Conservation (phyloP, 2,329 filamentous ascomycete species). For the Mollisia scopiformis region DNA sequence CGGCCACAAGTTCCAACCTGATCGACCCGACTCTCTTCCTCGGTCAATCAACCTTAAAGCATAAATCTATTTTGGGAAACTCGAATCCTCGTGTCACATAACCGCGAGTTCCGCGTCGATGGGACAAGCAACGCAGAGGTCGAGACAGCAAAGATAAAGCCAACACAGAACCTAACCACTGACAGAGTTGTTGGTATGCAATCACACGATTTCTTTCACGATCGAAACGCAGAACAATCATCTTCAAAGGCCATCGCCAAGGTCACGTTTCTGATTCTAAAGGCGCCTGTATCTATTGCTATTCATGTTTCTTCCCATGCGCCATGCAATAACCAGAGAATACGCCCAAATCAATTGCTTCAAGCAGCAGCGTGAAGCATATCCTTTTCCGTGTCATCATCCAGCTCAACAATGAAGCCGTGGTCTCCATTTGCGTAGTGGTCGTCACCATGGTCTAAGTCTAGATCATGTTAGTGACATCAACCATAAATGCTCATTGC, state of each 20-base stretch:
- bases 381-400: not conserved
- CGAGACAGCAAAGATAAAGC: not conserved
- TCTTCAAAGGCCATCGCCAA: not conserved
- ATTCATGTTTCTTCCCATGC: not conserved
- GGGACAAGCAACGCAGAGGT: not conserved
- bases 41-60: conserved; percentile 6
- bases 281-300: not conserved
- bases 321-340: not conserved
- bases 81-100: not conserved
- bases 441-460: conserved; percentile 9
- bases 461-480: conserved; percentile 10
- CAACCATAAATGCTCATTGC: not conserved
- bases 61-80: not conserved
- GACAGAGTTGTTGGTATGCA: not conserved
- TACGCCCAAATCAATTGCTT: not conserved
- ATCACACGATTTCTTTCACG: not conserved
- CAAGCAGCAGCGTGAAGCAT: conserved; percentile 8
- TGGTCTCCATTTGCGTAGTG: conserved; percentile 18
- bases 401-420: not conserved
- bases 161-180: not conserved
- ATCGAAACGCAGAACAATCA: too few species aligned
- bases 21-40: not conserved
- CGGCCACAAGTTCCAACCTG: not conserved
- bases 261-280: not conserved
- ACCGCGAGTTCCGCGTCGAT: not conserved